These are phyloP conservation scores for Trichoderma harzianum DNA, from an alignment of 2,329 filamentous ascomycete species.

Conservation along the genomic window DNA sequence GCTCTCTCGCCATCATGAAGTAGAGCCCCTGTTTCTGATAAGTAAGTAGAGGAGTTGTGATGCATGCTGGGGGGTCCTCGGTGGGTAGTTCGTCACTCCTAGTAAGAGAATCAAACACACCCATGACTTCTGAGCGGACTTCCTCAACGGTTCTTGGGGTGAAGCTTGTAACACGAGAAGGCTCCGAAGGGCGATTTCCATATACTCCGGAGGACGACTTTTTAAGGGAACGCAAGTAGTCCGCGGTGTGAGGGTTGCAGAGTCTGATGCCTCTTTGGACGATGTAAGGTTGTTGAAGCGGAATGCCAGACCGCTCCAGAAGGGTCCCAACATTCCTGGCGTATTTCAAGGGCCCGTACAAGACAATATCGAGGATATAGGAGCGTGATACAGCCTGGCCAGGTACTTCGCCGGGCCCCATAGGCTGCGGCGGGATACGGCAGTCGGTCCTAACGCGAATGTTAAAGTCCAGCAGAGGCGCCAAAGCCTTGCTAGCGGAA, in stretches of 20 bases:
- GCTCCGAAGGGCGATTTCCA: slow-evolving; percentile 26
- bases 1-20: slow-evolving; percentile 81
- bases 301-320: slow-evolving; percentile 61
- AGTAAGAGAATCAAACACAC: slow-evolving; percentile 81
- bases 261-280: slow-evolving; percentile 67
- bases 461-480: slow-evolving; percentile 67
- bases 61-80: slow-evolving; percentile 59
- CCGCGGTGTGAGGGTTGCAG: slow-evolving; percentile 69
- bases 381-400: slow-evolving; percentile 60
- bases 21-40: slow-evolving; percentile 89
- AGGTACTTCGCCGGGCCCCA: slow-evolving; percentile 58
- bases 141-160: slow-evolving; percentile 72
- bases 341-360: slow-evolving; percentile 73
- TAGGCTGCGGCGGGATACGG: slow-evolving; percentile 65
- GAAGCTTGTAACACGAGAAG: slow-evolving; percentile 25
- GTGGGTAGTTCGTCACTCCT: slow-evolving; percentile 72
- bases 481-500: slow-evolving; percentile 63
- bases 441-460: slow-evolving; percentile 67
- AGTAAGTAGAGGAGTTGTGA: slow-evolving; percentile 67
- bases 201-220: slow-evolving; percentile 25
- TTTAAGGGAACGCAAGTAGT: slow-evolving; percentile 42
- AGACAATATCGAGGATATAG: slow-evolving; percentile 66
- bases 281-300: slow-evolving; percentile 62
- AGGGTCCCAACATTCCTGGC: slow-evolving; percentile 64
- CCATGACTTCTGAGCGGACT: slow-evolving; percentile 77